Evolutionary conservation across 441 rosid species (phyloP).

Genomic region (Populus hybrid): DNA sequence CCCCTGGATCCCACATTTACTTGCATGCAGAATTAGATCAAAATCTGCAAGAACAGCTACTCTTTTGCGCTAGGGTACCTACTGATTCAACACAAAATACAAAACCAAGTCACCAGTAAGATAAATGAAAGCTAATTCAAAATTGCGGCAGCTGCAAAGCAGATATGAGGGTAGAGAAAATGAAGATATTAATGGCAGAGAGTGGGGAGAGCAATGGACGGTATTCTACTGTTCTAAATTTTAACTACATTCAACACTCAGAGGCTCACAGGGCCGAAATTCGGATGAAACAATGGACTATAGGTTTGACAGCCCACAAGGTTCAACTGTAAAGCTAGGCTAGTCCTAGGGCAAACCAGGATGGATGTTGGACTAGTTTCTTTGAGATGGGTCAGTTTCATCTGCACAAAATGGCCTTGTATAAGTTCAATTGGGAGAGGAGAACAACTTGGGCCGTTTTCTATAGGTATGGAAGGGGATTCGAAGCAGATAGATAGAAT

Average conservation of each 20-base stretch:
- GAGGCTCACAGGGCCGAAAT: neutral
- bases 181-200: no score
- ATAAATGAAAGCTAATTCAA: neutral
- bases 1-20: no score
- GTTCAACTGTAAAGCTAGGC: neutral
- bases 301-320: neutral
- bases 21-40: no score
- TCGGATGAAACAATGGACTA: neutral
- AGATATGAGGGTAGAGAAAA: neutral
- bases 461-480: neutral
- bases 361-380: neutral
- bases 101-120: neutral
- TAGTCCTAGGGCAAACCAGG: neutral
- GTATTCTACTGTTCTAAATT: neutral
- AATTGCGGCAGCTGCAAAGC: neutral
- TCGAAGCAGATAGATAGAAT: neutral
- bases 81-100: neutral
- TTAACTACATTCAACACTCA: neutral
- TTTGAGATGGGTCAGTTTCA: neutral
- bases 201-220: neutral
- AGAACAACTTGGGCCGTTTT: neutral
- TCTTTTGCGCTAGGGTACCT: neutral
- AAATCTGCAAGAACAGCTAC: no score
- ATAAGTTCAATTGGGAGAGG: neutral
- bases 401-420: neutral